Evolutionary conservation across 2,329 filamentous ascomycete species (phyloP), one percentile per base, ranked within the genome.

Genomic region (Annulohypoxylon truncatum): DNA sequence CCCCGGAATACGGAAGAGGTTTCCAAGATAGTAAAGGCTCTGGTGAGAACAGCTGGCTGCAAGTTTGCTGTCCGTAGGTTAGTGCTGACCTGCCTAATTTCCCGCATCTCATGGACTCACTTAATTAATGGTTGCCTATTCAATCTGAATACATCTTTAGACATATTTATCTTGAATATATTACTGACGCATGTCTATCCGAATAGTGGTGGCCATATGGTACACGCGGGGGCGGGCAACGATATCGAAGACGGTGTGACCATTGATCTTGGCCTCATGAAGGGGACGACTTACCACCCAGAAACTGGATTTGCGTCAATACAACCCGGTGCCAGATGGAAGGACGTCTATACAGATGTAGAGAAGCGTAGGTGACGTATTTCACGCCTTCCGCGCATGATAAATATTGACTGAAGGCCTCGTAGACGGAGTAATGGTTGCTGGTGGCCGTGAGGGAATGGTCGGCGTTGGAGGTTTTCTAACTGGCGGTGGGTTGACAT

Each of bases 401-500:
- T 20, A 40, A 52, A 29, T 38, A 18, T 8, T 52, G 15, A 64
- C 40, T 5, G 38, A 13, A 10, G 7, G 18, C 3, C 8, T 9
- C 13, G 20, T 10, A 67, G 61, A 64, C 20, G 65, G 65, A 22
- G 31, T 64, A 8, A 38, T 64, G 56, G 61, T 67, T 31, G 65
- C 61, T 38, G 65, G 65, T 20, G 61, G 65, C 3, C 61, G 65
- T 6, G 65, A 67, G n/a, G 56, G 56, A 3, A 20, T 54, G 13
- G 71, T 72, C 9, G 71, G 70, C 8, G 68, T 72, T 7, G 70
- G 70, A 13, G 71, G 71, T n/a, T 51, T 72, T 9, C 62, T 71
- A 28, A 67, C 65, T 10, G 70, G 70, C 8, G 71, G 71, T 5
- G 71, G 71, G 7, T 13, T 64, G 6, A 64, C 52, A 22, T 61